Percentiles rank a stretch among this genome's conserved stretches.
phyloP scores from a whole-genome alignment of 495 filamentous ascomycete species.

The Penicillium samsonianum region DNA sequence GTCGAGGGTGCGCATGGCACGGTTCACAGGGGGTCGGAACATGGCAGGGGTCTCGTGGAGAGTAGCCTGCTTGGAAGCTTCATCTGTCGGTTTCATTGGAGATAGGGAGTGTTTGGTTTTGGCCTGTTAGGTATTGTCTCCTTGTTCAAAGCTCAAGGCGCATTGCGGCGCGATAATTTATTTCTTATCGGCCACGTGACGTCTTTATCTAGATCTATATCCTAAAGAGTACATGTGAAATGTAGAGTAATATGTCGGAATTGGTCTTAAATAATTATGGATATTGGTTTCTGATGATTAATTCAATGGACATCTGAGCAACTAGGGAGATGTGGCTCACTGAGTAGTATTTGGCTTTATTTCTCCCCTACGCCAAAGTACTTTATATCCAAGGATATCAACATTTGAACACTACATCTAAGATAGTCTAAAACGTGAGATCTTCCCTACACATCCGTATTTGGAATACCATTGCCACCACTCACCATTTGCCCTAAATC shows the following conservation, averaged over 20 bases:
- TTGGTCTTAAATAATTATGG: not conserved
- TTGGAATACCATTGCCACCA: no score
- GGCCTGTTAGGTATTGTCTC: slow-evolving; percentile 7
- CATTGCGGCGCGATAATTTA: slow-evolving; percentile 12
- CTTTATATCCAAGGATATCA: no score
- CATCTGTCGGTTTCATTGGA: slow-evolving; percentile 35
- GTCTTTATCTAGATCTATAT: slow-evolving; percentile 43
- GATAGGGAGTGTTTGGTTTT: slow-evolving; percentile 3
- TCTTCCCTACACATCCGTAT: no score
- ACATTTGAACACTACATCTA: no score
- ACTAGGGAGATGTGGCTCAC: not conserved
- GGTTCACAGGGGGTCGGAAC: slow-evolving; percentile 83
- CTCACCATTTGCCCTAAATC: no score
- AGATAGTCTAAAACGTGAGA: no score
- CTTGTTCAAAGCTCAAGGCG: slow-evolving; percentile 15
- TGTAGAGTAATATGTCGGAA: not conserved
- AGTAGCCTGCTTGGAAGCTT: slow-evolving; percentile 21
- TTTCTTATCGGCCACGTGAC: slow-evolving; percentile 30
- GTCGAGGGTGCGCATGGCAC: slow-evolving; percentile 77
- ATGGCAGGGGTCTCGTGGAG: slow-evolving; percentile 45
- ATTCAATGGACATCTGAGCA: not conserved
- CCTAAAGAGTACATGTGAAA: not conserved
- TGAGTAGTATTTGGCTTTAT: not conserved
- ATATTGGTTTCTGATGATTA: not conserved
- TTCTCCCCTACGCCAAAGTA: not conserved